Percentiles rank a stretch among this genome's conserved stretches.
These are phyloP conservation scores for Apophysomyces variabilis DNA, from an alignment of 371 early-diverging fungal genomes.

Conservation along the genomic window DNA sequence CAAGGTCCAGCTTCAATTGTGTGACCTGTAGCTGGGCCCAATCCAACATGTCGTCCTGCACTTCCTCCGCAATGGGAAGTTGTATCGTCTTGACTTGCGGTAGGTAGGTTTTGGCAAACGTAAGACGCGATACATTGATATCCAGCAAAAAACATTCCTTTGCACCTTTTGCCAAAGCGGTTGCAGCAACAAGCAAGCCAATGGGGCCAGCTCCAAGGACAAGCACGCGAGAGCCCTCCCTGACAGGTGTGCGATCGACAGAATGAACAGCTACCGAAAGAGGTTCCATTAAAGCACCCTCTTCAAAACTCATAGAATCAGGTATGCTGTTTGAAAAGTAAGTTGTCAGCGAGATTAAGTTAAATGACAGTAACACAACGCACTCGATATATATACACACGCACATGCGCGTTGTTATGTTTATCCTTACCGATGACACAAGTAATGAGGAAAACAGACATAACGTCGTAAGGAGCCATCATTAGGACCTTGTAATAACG, in stretches of 20 bases:
- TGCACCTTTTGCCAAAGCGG: conserved; percentile 20
- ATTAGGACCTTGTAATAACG: conserved; percentile 28
- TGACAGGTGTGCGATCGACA: conserved; percentile 15
- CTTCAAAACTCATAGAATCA: conserved; percentile 13
- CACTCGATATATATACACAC: no score
- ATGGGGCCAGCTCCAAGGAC: conserved; percentile 28
- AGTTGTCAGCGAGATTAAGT: not conserved
- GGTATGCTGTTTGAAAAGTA: not conserved
- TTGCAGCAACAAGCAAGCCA: conserved; percentile 23
- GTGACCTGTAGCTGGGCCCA: conserved; percentile 16
- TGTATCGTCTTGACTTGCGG: conserved; percentile 16
- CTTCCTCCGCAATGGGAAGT: no score
- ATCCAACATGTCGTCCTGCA: conserved; percentile 4
- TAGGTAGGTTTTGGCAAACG: conserved; percentile 26
- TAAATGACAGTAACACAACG: no score
- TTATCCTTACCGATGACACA: conserved; percentile 21
- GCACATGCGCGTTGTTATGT: not conserved
- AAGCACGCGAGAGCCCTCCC: conserved; percentile 19
- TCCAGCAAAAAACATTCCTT: conserved; percentile 19
- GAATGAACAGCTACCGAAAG: conserved; percentile 25
- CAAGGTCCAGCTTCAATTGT: not conserved
- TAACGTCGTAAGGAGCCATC: conserved; percentile 12
- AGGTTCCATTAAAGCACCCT: conserved; percentile 26
- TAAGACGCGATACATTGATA: conserved; percentile 21
- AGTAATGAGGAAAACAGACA: conserved; percentile 19